A percentile compares a stretch with the other conserved stretches of the same genome.
phyloP scores from a whole-genome alignment of 208 protist species.

The Jaenimonas drosophilae region DNA sequence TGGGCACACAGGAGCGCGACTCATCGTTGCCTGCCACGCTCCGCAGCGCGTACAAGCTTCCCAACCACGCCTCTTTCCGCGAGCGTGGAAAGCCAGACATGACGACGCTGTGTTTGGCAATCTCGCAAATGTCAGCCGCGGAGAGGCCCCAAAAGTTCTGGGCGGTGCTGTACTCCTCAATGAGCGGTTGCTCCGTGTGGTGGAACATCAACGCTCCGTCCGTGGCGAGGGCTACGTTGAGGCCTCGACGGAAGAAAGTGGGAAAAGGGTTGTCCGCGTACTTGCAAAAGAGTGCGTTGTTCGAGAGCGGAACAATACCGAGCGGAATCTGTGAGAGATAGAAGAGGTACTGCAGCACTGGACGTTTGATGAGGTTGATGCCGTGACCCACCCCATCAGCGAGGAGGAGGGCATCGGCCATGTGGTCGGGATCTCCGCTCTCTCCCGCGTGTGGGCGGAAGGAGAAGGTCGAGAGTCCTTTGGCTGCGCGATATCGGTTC shows the following conservation, averaged over 20 bases:
- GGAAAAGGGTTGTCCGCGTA: slow-evolving; percentile 95
- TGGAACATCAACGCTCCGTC: slow-evolving; percentile 94
- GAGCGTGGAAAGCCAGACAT: slow-evolving; percentile 63
- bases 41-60: slow-evolving; percentile 41
- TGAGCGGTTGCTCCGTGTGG: slow-evolving; percentile 88
- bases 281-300: slow-evolving; percentile 97
- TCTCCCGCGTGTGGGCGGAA: slow-evolving; percentile 97
- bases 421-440: slow-evolving; percentile 83
- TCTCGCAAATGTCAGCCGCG: slow-evolving; percentile 70
- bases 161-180: slow-evolving; percentile 88
- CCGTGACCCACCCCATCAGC: slow-evolving; percentile 94
- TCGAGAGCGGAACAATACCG: slow-evolving; percentile 95
- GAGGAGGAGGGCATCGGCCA: slow-evolving; percentile 80
- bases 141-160: slow-evolving; percentile 80
- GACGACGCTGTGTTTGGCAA: slow-evolving; percentile 69
- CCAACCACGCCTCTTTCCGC: slow-evolving; percentile 63
- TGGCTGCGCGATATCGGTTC: slow-evolving; percentile 87
- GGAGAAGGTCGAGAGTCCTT: slow-evolving; percentile 87
- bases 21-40: slow-evolving; percentile 85
- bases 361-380: slow-evolving; percentile 89
- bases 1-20: slow-evolving; percentile 87
- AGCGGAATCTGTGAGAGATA: slow-evolving; percentile 97
- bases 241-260: slow-evolving; percentile 87
- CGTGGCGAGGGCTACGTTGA: slow-evolving; percentile 96
- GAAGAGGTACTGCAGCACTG: slow-evolving; percentile 97